phyloP scores from a whole-genome alignment of 2,329 filamentous ascomycete genomes.

The Paraphoma chrysanthemicola region DNA sequence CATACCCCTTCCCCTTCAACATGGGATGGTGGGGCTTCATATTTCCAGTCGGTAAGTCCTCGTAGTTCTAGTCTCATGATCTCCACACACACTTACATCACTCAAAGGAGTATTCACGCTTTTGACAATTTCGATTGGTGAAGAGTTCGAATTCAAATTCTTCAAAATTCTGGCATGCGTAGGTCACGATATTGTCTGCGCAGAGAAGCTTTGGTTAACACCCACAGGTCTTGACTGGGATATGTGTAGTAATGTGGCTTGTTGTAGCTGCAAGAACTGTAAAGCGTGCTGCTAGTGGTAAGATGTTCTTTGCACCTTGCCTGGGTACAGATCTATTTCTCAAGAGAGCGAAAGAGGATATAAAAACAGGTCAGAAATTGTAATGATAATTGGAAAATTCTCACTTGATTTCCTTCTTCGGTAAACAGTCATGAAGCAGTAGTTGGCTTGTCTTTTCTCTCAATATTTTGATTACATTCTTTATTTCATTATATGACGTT shows the following conservation, averaged over 20 bases:
- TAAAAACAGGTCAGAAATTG: not conserved
- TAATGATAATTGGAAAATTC: too few species aligned
- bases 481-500: too few species aligned
- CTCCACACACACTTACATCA: constrained; percentile 19
- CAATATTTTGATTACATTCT: too few species aligned
- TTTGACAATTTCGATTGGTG: constrained; percentile 50
- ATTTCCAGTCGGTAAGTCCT: constrained; percentile 55
- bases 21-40: constrained; percentile 67
- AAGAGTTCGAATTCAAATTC: constrained; percentile 58
- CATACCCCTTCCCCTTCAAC: constrained; percentile 58
- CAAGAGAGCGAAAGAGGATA: not conserved
- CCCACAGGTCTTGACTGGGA: constrained; percentile 53
- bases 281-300: constrained; percentile 52
- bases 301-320: constrained; percentile 60
- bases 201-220: not conserved
- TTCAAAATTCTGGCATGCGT: constrained; percentile 53
- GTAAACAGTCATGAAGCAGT: too few species aligned
- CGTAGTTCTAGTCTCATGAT: not conserved
- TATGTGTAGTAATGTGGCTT: constrained; percentile 59
- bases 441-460: too few species aligned
- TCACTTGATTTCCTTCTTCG: too few species aligned
- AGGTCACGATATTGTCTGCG: not conserved
- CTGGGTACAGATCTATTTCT: constrained; percentile 29
- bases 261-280: constrained; percentile 56
- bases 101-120: constrained; percentile 52